These are phyloP conservation scores for Lasiodiplodia theobromae DNA, from an alignment of 2,329 filamentous ascomycete genomes.

Conservation along the genomic window DNA sequence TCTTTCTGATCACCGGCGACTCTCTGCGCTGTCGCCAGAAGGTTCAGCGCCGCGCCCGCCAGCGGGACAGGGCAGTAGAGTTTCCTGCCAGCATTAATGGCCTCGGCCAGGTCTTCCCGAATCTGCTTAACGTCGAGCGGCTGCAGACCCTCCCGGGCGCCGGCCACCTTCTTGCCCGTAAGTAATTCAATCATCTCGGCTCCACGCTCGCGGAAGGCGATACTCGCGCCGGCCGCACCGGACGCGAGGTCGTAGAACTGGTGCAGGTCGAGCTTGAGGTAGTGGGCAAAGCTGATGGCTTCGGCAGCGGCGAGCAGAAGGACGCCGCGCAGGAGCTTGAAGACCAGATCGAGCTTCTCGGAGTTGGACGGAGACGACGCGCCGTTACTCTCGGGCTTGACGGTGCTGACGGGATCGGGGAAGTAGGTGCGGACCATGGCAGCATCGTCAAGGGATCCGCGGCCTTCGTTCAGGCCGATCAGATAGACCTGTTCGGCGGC, in stretches of 20 bases:
- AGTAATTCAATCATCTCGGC: slow-evolving; percentile 43
- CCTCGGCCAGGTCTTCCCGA: slow-evolving; percentile 39
- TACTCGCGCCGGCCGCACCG: slow-evolving; percentile 47
- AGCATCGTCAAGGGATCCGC: slow-evolving; percentile 61
- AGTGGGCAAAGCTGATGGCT: slow-evolving; percentile 46
- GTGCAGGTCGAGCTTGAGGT: slow-evolving; percentile 45
- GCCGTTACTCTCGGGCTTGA: slow-evolving; percentile 37
- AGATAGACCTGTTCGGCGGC: slow-evolving; percentile 72
- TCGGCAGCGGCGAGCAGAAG: slow-evolving; percentile 48
- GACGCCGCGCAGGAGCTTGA: slow-evolving; percentile 44
- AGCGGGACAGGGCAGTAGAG: slow-evolving; percentile 46
- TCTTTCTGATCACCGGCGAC: slow-evolving; percentile 6
- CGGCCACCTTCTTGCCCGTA: slow-evolving; percentile 36
- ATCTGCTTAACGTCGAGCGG: slow-evolving; percentile 35
- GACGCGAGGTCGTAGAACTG: slow-evolving; percentile 47
- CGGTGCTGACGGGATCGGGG: slow-evolving; percentile 47
- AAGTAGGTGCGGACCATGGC: slow-evolving; percentile 63
- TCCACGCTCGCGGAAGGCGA: slow-evolving; percentile 43
- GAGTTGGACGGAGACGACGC: slow-evolving; percentile 35
- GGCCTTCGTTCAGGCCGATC: slow-evolving; percentile 65
- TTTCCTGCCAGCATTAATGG: slow-evolving; percentile 42
- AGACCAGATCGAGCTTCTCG: slow-evolving; percentile 45
- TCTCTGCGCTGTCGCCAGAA: slow-evolving; percentile 33
- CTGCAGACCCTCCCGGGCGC: slow-evolving; percentile 32
- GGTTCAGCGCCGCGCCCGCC: slow-evolving; percentile 42